phyloP scores from a whole-genome alignment of 2,329 filamentous ascomycete genomes.

The Cryphonectria parasitica region DNA sequence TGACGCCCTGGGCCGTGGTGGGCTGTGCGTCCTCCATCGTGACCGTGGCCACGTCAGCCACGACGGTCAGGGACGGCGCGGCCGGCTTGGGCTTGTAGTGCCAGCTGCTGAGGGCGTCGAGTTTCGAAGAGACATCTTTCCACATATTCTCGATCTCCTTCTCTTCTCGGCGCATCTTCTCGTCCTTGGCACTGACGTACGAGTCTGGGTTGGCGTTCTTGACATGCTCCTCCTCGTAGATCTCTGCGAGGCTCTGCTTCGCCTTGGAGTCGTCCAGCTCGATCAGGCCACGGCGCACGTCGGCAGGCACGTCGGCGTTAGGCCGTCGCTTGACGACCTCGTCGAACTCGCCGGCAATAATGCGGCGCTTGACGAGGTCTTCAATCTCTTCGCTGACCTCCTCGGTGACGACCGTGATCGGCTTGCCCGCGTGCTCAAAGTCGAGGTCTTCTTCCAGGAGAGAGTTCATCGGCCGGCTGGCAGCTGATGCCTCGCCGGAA shows the following conservation, averaged over 20 bases:
- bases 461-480: constrained; percentile 85
- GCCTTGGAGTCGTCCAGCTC: constrained; percentile 86
- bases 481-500: constrained; percentile 82
- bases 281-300: constrained; percentile 71
- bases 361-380: constrained; percentile 89
- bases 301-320: constrained; percentile 65
- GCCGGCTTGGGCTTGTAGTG: constrained; percentile 92
- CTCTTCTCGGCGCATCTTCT: constrained; percentile 82
- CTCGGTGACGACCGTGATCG: constrained; percentile 89
- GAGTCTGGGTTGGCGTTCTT: constrained; percentile 75
- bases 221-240: constrained; percentile 93
- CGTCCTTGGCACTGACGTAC: constrained; percentile 80
- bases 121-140: constrained; percentile 76
- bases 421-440: constrained; percentile 94
- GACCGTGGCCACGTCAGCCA: constrained; percentile 88
- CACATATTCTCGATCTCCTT: constrained; percentile 81
- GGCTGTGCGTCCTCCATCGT: constrained; percentile 95
- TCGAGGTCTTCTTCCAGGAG: constrained; percentile 93
- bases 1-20: constrained; percentile 74
- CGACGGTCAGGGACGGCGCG: constrained; percentile 80
- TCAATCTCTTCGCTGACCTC: constrained; percentile 92
- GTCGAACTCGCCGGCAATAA: constrained; percentile 88
- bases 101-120: constrained; percentile 91
- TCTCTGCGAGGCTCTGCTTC: constrained; percentile 84
- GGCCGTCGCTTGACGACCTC: constrained; percentile 84